Percentiles rank a stretch among this genome's conserved stretches.
These are phyloP conservation scores for Arachis monticola DNA, from an alignment of 331 rosid genomes.

Conservation along the genomic window DNA sequence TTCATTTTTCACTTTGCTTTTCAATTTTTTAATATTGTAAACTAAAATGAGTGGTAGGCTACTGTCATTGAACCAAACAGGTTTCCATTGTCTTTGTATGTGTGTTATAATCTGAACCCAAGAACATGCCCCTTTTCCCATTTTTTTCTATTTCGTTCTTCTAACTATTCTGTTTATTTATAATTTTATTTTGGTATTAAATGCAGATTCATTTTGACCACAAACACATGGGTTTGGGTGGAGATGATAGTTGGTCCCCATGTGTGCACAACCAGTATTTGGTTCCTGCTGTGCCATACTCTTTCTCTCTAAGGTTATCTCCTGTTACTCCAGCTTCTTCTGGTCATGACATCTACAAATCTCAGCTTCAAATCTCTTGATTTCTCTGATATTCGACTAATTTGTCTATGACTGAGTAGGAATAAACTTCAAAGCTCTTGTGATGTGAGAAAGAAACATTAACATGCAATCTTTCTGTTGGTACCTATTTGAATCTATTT, in stretches of 20 bases:
- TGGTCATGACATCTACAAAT: conserved; percentile 66
- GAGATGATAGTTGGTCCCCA: conserved; percentile 99
- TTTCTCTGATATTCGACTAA: conserved; percentile 1
- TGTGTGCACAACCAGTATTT: conserved; percentile 68
- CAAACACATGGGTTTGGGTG: conserved; percentile 95
- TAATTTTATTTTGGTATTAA: conserved; percentile 36
- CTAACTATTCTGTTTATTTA: not conserved
- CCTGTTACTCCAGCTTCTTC: conserved; percentile 66
- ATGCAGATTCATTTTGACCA: conserved; percentile 93
- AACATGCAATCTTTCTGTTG: too few relatives aligned
- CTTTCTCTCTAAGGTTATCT: conserved; percentile 69
- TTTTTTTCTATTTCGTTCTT: not conserved
- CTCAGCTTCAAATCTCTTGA: conserved; percentile 58
- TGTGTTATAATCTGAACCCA: too few relatives aligned
- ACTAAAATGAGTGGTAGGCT: not conserved
- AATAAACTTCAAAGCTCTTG: too few relatives aligned
- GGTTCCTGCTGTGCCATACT: conserved; percentile 64
- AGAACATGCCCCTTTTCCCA: too few relatives aligned
- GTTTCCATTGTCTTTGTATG: too few relatives aligned
- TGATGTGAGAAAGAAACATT: too few relatives aligned
- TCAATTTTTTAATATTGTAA: too few relatives aligned
- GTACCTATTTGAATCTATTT: too few relatives aligned
- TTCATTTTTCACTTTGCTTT: too few relatives aligned
- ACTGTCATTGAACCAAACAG: too few relatives aligned
- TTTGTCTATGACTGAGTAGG: too few relatives aligned